These are phyloP conservation scores for Fennellomyces sp. DNA, from an alignment of 371 early-diverging fungal species.

Conservation along the genomic window DNA sequence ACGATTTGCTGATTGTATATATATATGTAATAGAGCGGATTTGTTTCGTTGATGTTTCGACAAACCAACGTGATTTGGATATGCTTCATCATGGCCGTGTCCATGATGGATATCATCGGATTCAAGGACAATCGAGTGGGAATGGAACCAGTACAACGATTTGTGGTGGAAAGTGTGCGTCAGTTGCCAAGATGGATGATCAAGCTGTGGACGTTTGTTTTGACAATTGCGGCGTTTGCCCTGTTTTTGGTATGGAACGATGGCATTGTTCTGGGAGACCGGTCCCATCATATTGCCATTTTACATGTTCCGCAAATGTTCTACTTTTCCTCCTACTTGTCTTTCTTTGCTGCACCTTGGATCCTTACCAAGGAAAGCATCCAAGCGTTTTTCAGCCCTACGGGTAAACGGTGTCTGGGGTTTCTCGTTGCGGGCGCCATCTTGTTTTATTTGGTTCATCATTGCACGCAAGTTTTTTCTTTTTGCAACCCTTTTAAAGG, in stretches of 20 bases:
- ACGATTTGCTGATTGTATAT: background rate
- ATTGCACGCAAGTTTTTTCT: constrained; percentile 58
- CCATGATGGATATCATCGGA: constrained; percentile 29
- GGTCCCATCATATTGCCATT: constrained; percentile 81
- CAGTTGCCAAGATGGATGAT: constrained; percentile 21
- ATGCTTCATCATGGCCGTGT: constrained; percentile 55
- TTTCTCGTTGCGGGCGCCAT: background rate
- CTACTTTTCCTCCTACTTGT: constrained; percentile 80
- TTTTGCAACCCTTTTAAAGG: background rate
- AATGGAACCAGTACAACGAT: background rate
- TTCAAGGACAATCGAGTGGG: background rate
- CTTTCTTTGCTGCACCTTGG: constrained; percentile 45
- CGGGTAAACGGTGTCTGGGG: background rate
- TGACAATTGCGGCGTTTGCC: constrained; percentile 55
- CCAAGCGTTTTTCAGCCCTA: background rate
- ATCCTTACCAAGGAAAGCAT: background rate
- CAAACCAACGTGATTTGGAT: constrained; percentile 95
- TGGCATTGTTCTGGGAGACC: constrained; percentile 91
- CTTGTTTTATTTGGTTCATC: constrained; percentile 39
- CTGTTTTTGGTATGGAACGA: constrained; percentile 79
- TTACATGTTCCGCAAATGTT: constrained; percentile 87
- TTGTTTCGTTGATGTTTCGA: constrained; percentile 72
- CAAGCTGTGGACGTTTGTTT: constrained; percentile 32
- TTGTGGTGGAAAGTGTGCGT: constrained; percentile 1
- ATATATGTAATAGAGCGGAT: constrained; percentile 41